Base-by-base conservation (phyloP, 2,329 filamentous ascomycete genomes). In the Diplocarpon mali region DNA sequence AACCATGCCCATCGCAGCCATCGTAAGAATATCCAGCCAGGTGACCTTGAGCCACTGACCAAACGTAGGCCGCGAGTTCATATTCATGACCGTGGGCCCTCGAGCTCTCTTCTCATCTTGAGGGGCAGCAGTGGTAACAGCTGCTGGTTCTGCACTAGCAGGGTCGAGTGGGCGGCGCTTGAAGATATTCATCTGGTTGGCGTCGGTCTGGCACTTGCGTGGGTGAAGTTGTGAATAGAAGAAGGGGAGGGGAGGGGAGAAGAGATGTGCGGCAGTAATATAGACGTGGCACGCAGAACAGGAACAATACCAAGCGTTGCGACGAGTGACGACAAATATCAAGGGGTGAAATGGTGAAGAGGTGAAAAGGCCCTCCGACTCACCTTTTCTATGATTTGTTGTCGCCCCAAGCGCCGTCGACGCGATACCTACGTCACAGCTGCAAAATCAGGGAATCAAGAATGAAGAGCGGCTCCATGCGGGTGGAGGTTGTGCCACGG, bases 31-130 rank as follows among this genome's bases (percentile, higher is more conserved):
- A 56, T 85, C 82, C 11, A 83, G 63, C 69, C 75, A 79, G 4
- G 78, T 81, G 8, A 69, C 68, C 61, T 80, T 83, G 51, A 84
- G 60, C 81, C 81, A 85, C 58, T 82, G 77, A 2, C 80, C 78
- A 52, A 85, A 82, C 2, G 66, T 71, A 2, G 80, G 80, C 10
- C 72, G 66, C 2, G 59, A 64, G 1, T 66, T 65, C 69, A 76
- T 73, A 44, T 65, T 59, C 40, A 56, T 49, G 35, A 51, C 36
- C 1, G 44, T 20, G 17, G 55, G 5, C 3, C 11, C 11, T 32
- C 30, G 51, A 52, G 45, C 41, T 47, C 48, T 50, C 40, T 43
- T 43, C 27, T 46, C 40, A 28, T 32, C 9, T 32, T 37, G 44
- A 36, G 46, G 49, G 35, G 42, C 20, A 50, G 45, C 37, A 36